Evolutionary conservation across 2,329 filamentous ascomycete species (phyloP), one percentile per base, ranked within the genome.

Genomic region (Elsinoe perseae): DNA sequence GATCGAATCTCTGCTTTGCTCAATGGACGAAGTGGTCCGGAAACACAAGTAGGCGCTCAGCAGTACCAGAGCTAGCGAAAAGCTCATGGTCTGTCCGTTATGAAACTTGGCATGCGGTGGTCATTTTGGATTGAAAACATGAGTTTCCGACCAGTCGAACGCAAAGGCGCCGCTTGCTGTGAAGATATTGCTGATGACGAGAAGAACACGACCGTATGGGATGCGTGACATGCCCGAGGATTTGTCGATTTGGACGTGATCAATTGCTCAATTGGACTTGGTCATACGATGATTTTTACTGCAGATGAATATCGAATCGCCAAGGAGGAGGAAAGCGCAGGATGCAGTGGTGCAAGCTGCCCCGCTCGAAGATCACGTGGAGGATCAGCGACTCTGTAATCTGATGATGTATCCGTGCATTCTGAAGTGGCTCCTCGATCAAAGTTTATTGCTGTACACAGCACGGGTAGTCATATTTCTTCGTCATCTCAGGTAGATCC

Each of bases 21-120:
- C 14, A n/a, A 32, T 18, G 5, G 48, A 52, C 6, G 30, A 20
- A 8, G 28, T 32, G 2, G 48, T 27, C 21, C 48, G 48, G 6
- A 32, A 34, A 21, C 25, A 32, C 18, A 52, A 72, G 60, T 72
- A 77, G 0, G 72, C 57, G 7, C 68, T 72, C 1, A 66, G 56
- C 4, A 70, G 53, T n/a, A 71, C 70, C 8, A 77, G 68, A 9
- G 68, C 56, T 0, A 75, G 61, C 0, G 75, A 75, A 50, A 75
- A 70, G 1, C 69, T 70, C 75, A 79, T 77, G 7, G 76, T 79
- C 63, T 79, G 77, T 4, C 74, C 75, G 60, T 78, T 78, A 66
- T 79, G 76, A 67, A 78, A 79, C 20, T 38, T 30, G n/a, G 56
- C 56, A 30, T 57, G 56, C 14, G 56, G 54, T 18, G 28, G 44